Percentiles rank a stretch among this genome's conserved stretches.
Conservation (phyloP, 768 basidiomycete species). For the Obba rivulosa region DNA sequence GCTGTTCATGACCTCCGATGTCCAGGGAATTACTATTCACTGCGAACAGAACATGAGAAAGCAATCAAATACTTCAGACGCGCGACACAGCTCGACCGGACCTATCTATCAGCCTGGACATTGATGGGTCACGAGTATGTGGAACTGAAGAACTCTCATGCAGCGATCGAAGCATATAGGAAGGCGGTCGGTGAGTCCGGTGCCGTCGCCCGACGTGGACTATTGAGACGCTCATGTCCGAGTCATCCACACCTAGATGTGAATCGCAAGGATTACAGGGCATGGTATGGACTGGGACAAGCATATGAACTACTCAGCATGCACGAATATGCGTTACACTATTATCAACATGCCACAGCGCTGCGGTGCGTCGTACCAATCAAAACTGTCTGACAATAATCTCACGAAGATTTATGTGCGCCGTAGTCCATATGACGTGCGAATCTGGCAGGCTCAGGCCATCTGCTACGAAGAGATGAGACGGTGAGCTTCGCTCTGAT, state of each 20-base stretch:
- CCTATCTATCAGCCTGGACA: constrained; percentile 96
- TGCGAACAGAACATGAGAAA: constrained; percentile 91
- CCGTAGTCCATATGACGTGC: constrained; percentile 85
- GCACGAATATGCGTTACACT: constrained; percentile 94
- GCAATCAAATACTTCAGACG: constrained; percentile 93
- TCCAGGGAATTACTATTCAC: constrained; percentile 94
- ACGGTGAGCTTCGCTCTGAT: constrained; percentile 42
- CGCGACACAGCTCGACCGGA: constrained; percentile 91
- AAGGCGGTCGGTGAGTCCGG: constrained; percentile 77
- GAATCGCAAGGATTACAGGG: constrained; percentile 93
- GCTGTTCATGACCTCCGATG: neutral
- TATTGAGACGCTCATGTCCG: neutral
- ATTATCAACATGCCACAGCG: constrained; percentile 94
- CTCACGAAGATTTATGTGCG: neutral
- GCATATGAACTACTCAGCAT: constrained; percentile 96
- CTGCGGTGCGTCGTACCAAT: constrained; percentile 52
- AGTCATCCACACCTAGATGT: constrained; percentile 53
- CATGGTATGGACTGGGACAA: constrained; percentile 98
- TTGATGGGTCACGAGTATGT: constrained; percentile 99
- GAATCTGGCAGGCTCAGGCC: constrained; percentile 94
- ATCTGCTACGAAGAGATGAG: constrained; percentile 91
- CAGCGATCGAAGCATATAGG: constrained; percentile 96
- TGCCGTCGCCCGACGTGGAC: neutral
- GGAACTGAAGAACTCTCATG: constrained; percentile 98
- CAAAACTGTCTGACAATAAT: neutral